Base-by-base conservation (phyloP, 768 basidiomycete genomes). In the Fomitopsis serialis region DNA sequence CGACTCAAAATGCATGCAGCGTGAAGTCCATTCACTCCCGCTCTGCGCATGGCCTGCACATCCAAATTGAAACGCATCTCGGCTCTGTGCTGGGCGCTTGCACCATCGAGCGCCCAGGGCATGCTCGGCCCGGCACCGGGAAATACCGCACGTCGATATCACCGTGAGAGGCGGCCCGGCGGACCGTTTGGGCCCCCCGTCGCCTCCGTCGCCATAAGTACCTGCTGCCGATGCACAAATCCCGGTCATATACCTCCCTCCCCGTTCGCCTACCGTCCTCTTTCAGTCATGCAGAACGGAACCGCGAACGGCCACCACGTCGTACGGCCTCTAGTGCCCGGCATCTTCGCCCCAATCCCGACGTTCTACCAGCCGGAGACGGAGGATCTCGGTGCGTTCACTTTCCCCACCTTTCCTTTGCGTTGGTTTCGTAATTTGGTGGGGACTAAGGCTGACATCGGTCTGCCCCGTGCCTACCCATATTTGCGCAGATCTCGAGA, bases 291-390 rank as follows among this genome's bases (percentile, higher is more conserved):
- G 19, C 54, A 58, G 43, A 53, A 53, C 21, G 55, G 55, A 15
- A 42, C 46, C 44, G 55, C 53, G 25, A 54, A 54, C 42, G 37
- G 40, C n/a, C 19, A 40, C 11, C 22, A 42, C 43, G 42, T 48
- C 21, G 65, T 71, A 53, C 84, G 89, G 51, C 77, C 79, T 17
- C 73, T 96, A 58, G 79, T 74, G 51, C 68, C 89, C 22, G 92
- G 93, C 42, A 80, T 96, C 53, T 94, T 79, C 69, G 87, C 89
- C 10, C 94, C 94, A 29, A 81, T 96, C 61, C 90, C 86, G 29
- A 82, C 92, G 15, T 95, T 96, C 74, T 94, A 92, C 75, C 67
- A 83, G 19, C 74, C 77, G 1, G 78, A 76, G 34, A 79, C 84
- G 40, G 89, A 95, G 68, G 91, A 94, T 60, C 79, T 96, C 52